Base-by-base conservation (phyloP, 208 protist species). In the Crithidia expoeki region DNA sequence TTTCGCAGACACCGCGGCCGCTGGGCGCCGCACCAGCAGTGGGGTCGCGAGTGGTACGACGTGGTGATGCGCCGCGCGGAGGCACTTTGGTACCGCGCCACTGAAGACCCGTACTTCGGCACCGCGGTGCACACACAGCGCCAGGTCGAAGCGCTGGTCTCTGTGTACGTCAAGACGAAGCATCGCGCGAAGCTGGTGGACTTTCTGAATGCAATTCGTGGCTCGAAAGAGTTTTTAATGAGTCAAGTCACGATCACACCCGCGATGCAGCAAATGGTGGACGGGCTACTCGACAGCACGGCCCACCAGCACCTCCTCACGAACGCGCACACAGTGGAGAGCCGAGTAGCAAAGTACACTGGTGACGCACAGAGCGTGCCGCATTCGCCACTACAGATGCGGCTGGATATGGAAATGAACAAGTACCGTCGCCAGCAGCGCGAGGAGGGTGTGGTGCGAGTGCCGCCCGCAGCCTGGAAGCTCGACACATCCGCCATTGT, bases 11-110 rank as follows among this genome's bases (percentile, higher is more conserved):
- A 95, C 67, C 89, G 89, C 53, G 92, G 92, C 32, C 87, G 86
- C 47, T 95, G 89, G 88, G 89, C 88, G 9, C 85, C 88, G 44
- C 92, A 96, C 79, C 89, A 93, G 68, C 68, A 77, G 14, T 96
- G 92, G 90, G 89, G 89, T 7, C 76, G 68, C 51, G 89, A 96
- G 77, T 96, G 92, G 92, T 86, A 80, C 63, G 77, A 91, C 62
- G 92, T 95, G n/a, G 88, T 96, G 52, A 76, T 84, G 34, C 85
- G 86, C 49, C 87, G 92, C n/a, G 92, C 92, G 1, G 92, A 96
- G 80, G 88, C 87, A 52, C 80, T 96, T 67, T 96, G 89, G 89
- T 86, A 92, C 68, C 87, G 89, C 46, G 78, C 86, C n/a, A 90
- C 85, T 4, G 89, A 96, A 73, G 89, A 96, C 70, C 89, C 89